phyloP scores from a whole-genome alignment of 2,329 filamentous ascomycete genomes.

The Colletotrichum sp. region DNA sequence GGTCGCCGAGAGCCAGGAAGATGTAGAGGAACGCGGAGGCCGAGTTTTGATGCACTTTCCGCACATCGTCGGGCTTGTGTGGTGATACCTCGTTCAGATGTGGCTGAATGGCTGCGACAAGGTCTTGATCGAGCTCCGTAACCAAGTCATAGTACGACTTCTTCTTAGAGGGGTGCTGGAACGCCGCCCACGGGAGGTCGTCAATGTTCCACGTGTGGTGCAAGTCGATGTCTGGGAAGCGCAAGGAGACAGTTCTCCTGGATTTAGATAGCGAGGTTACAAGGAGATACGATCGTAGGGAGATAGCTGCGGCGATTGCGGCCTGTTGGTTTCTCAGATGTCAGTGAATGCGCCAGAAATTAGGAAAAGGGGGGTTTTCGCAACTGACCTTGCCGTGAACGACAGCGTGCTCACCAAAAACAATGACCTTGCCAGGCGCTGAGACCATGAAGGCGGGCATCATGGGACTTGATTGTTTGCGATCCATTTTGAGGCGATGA shows the following conservation, averaged over 20 bases:
- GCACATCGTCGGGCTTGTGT: conserved; percentile 68
- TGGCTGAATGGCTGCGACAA: conserved; percentile 81
- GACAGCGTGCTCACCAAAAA: conserved; percentile 98
- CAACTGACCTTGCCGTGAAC: conserved; percentile 85
- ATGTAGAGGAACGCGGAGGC: conserved; percentile 91
- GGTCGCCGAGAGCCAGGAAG: conserved; percentile 84
- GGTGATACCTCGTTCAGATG: conserved; percentile 76
- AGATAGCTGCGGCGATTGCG: conserved; percentile 93
- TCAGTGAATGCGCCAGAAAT: neutral
- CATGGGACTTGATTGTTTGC: conserved; percentile 69
- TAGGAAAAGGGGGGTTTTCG: neutral
- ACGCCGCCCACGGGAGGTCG: conserved; percentile 83
- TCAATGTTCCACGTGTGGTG: conserved; percentile 95
- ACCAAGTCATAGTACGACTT: conserved; percentile 94
- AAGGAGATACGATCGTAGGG: conserved; percentile 93
- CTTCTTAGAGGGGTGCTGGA: conserved; percentile 83
- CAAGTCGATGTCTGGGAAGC: conserved; percentile 90
- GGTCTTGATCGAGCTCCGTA: conserved; percentile 81
- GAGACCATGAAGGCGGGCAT: conserved; percentile 97
- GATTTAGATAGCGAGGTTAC: conserved; percentile 95
- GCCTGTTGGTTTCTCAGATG: conserved; percentile 53
- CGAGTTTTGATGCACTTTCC: conserved; percentile 84
- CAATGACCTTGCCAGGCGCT: conserved; percentile 96
- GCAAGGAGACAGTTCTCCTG: conserved; percentile 82
- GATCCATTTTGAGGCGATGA: conserved; percentile 46